phyloP scores from a whole-genome alignment of 2,329 filamentous ascomycete species.

The Akanthomyces lecanii region DNA sequence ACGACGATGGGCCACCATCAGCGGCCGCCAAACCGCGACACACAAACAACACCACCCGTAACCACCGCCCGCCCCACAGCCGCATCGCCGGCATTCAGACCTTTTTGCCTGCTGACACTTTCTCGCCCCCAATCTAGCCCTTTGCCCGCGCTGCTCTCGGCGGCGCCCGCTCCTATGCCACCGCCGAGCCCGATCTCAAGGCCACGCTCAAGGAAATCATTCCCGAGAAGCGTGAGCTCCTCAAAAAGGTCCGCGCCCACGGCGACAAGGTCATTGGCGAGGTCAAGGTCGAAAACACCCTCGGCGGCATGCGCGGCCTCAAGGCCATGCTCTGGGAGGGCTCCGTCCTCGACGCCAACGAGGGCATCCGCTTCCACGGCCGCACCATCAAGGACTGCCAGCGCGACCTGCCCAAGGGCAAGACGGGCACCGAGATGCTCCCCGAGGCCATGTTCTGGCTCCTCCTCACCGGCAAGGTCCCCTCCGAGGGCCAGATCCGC shows the following conservation, averaged over 20 bases:
- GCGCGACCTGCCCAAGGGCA: conserved; percentile 86
- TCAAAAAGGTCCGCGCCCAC: conserved; percentile 90
- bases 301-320: conserved; percentile 95
- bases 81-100: background rate
- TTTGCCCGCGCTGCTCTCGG: conserved; percentile 28
- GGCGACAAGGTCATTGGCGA: conserved; percentile 80
- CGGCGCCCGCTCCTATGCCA: conserved; percentile 59
- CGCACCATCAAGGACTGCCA: conserved; percentile 98
- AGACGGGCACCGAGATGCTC: conserved; percentile 89
- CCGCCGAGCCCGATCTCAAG: conserved; percentile 86
- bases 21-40: background rate
- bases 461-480: conserved; percentile 87
- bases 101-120: background rate
- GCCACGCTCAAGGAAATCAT: conserved; percentile 77
- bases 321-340: conserved; percentile 99
- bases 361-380: conserved; percentile 97
- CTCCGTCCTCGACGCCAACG: conserved; percentile 90
- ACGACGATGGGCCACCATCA: background rate
- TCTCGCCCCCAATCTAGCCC: conserved; percentile 22
- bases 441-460: conserved; percentile 99
- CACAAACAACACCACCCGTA: background rate
- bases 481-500: conserved; percentile 76
- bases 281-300: conserved; percentile 87
- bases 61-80: too few species aligned
- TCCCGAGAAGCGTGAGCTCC: conserved; percentile 85